Evolutionary conservation across 768 basidiomycete genomes (phyloP), one percentile per base, ranked within the genome.

Genomic region (Tulasnella sp.): DNA sequence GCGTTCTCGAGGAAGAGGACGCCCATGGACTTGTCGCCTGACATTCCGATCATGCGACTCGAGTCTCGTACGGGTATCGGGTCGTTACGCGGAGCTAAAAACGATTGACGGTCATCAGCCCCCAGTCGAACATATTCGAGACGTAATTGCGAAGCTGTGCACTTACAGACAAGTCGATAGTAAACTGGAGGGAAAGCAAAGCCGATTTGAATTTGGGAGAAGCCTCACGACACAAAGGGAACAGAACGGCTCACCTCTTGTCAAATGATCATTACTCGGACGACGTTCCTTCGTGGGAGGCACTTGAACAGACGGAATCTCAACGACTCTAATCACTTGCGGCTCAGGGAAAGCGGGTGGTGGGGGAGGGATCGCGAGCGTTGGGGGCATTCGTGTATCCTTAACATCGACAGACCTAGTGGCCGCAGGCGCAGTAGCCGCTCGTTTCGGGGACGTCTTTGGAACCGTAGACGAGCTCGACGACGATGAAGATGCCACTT

Each of bases 1-100:
- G n/a, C n/a, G 67, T 72, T 72, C 29, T 72, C 71, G 39, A 72
- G 71, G 71, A 72, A 63, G 12, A 72, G 62, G 62, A 72, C 71
- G 17, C 71, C 71, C 36, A 72, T 42, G 62, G 71, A 72, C 62
- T 65, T 72, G 62, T 72, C 71, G 16, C 62, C 71, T 26, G 36
- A 66, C 37, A 39, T 26, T 6, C 44, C 37, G 44, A 22, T 62
- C 26, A 39, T 52, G 47, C 52, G 69, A 37, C 40, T 42, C 0
- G 36, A 35, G n/a, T 72, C 62, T 37, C 71, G 71, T 7, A 72
- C 71, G 39, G 71, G 62, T 11, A 72, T 36, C 35, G 62, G 62
- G 19, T 72, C 71, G 26, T 72, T 44, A 19, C 62, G 64, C n/a
- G 59, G 62, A 4, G 52, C 71, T 72, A 66, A 0, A 19, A 29